These are phyloP conservation scores for Endocarpon pusillum DNA, from an alignment of 495 filamentous ascomycete genomes.

Conservation along the genomic window DNA sequence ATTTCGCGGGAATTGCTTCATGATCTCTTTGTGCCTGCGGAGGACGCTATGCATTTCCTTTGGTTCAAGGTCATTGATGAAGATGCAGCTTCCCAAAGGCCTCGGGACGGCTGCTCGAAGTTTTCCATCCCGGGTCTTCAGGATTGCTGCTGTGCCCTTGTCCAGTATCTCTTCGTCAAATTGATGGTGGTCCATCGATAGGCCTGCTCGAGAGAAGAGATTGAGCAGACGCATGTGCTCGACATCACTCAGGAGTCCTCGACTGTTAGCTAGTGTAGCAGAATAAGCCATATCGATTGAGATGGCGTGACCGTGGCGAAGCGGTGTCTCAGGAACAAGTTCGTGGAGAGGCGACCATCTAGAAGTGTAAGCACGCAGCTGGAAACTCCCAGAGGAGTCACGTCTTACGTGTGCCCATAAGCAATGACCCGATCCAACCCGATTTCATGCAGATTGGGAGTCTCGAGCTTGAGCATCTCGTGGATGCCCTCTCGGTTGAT, in stretches of 20 bases:
- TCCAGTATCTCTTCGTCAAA: conserved; percentile 41
- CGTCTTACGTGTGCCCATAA: conserved; percentile 44
- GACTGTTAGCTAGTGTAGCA: conserved; percentile 38
- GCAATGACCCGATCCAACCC: conserved; percentile 46
- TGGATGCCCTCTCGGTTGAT: conserved; percentile 41
- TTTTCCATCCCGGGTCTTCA: conserved; percentile 44
- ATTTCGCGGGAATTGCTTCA: conserved; percentile 34
- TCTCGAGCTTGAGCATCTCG: conserved; percentile 47
- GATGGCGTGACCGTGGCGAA: conserved; percentile 49
- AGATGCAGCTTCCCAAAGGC: conserved; percentile 36
- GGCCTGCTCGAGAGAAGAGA: conserved; percentile 42
- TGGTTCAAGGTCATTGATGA: conserved; percentile 36
- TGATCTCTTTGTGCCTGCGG: conserved; percentile 33
- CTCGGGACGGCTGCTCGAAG: conserved; percentile 40
- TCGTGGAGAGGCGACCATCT: conserved; percentile 48
- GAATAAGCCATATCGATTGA: conserved; percentile 52
- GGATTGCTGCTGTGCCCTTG: conserved; percentile 40
- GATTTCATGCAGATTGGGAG: conserved; percentile 46
- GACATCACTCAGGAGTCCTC: conserved; percentile 29
- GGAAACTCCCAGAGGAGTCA: background rate
- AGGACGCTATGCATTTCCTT: conserved; percentile 35
- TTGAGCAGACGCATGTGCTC: conserved; percentile 37
- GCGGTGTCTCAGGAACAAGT: conserved; percentile 38
- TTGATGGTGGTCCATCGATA: conserved; percentile 43
- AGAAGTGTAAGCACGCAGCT: background rate